Conservation (phyloP, 768 basidiomycete species). For the Agaricus sinodeliciosus region DNA sequence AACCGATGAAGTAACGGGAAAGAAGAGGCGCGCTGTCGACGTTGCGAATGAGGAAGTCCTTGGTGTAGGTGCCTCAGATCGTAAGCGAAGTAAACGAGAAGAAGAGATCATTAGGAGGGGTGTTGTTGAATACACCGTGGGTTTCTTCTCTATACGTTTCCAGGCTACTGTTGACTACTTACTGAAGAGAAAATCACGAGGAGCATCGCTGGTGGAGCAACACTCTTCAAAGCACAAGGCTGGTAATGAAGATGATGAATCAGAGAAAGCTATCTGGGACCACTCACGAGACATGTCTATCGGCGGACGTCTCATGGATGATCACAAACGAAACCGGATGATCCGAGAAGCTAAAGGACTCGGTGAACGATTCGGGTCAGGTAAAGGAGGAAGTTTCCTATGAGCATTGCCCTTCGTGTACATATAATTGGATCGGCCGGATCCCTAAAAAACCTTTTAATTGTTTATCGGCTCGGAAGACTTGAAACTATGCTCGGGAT, state of each 20-base stretch:
- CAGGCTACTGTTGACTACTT: background rate
- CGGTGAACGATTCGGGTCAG: conserved; percentile 76
- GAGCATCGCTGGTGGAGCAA: conserved; percentile 46
- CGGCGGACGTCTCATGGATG: conserved; percentile 86
- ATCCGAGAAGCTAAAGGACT: conserved; percentile 78
- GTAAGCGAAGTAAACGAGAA: conserved; percentile 58
- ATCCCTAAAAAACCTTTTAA: too few relatives aligned
- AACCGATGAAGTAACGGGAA: conserved; percentile 93
- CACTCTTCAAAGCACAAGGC: conserved; percentile 34
- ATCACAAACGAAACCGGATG: conserved; percentile 68
- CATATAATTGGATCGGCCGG: background rate
- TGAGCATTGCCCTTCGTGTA: conserved; percentile 13
- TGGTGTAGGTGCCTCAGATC: conserved; percentile 32
- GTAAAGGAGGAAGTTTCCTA: conserved; percentile 64
- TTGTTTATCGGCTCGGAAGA: too few relatives aligned
- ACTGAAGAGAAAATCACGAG: conserved; percentile 40
- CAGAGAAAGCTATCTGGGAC: conserved; percentile 76
- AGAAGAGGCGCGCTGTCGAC: conserved; percentile 68
- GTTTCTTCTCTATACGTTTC: conserved; percentile 17
- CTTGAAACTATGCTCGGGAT: too few relatives aligned
- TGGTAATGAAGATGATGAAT: conserved; percentile 46
- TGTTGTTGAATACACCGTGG: conserved; percentile 76
- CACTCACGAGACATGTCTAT: conserved; percentile 85
- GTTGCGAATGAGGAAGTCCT: conserved; percentile 35
- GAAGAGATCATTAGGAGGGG: conserved; percentile 58